Evolutionary conservation across 73 alveolate species (phyloP).

Genomic region (Tetrahymena thermophila): DNA sequence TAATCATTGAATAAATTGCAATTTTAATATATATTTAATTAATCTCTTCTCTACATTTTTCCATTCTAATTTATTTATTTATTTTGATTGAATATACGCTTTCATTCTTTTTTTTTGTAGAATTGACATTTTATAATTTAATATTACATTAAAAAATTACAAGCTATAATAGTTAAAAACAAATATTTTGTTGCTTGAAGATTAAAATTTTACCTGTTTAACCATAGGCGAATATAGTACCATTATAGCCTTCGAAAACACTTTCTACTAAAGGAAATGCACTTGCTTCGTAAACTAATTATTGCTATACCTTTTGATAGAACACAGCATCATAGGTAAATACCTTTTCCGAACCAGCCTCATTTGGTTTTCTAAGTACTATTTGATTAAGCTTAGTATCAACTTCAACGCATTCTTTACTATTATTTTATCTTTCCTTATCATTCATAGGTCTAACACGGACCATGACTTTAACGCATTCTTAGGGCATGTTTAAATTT

Average conservation of each 20-base stretch:
- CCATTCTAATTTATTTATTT: too few species aligned
- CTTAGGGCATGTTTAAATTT: conserved; percentile 50
- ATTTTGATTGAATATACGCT: too few species aligned
- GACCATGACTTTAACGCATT: conserved; percentile 70
- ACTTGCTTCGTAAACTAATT: conserved; percentile 86
- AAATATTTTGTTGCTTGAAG: too few species aligned
- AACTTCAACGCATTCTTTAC: conserved; percentile 29
- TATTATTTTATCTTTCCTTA: conserved; percentile 38
- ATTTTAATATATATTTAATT: too few species aligned
- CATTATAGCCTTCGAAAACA: conserved; percentile 93
- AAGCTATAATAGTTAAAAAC: background rate
- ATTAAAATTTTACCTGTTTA: conserved; percentile 58
- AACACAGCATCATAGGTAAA: conserved; percentile 89
- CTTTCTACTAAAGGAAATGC: conserved; percentile 95
- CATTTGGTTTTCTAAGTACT: conserved; percentile 4
- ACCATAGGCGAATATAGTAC: conserved; percentile 76
- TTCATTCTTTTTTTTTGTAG: too few species aligned
- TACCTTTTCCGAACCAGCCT: conserved; percentile 41
- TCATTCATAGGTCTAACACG: conserved; percentile 70
- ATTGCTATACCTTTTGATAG: conserved; percentile 75
- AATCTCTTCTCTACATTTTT: too few species aligned
- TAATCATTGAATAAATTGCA: background rate
- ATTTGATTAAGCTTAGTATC: conserved; percentile 27
- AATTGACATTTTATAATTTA: too few species aligned
- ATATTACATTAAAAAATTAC: background rate